A percentile compares a stretch with the other conserved stretches of the same genome.
Conservation (phyloP, 2,329 filamentous ascomycete genomes). For the Penicillium sp. region DNA sequence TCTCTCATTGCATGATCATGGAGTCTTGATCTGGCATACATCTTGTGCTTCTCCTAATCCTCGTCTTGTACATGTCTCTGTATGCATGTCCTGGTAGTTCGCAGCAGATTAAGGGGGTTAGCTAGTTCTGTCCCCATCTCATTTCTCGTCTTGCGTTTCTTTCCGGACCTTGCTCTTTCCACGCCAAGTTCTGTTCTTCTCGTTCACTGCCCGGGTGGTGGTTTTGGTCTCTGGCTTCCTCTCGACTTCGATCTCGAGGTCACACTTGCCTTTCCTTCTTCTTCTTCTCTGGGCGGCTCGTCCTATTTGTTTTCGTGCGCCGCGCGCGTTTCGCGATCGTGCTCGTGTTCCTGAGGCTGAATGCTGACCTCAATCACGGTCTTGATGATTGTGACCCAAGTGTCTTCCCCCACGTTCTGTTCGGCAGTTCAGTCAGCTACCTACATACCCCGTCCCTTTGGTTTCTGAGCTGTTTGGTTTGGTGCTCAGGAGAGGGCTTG, state of each 20-base stretch:
- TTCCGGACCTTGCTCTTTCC: background rate
- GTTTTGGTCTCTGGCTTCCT: conserved; percentile 10
- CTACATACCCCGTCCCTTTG: conserved; percentile 22
- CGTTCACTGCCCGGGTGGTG: conserved; percentile 8
- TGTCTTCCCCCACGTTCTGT: conserved; percentile 5
- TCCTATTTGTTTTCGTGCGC: background rate
- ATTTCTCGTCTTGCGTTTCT: background rate
- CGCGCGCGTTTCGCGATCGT: background rate
- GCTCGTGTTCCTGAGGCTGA: background rate
- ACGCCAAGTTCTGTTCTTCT: conserved; percentile 3
- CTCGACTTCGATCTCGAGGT: background rate
- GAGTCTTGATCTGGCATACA: conserved; percentile 42
- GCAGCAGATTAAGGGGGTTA: conserved; percentile 22
- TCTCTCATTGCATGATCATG: conserved; percentile 39
- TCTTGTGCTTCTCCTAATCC: conserved; percentile 23
- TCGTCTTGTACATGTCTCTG: conserved; percentile 35
- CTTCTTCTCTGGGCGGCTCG: background rate
- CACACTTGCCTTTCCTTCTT: background rate
- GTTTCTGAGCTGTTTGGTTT: background rate
- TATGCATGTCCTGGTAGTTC: conserved; percentile 22
- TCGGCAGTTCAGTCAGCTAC: conserved; percentile 15
- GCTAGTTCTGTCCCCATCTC: conserved; percentile 1
- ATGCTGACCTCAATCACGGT: conserved; percentile 4
- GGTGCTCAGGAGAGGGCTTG: conserved; percentile 12
- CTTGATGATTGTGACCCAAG: conserved; percentile 5